Percentiles rank a stretch among this genome's conserved stretches.
Conservation (phyloP, 2,329 filamentous ascomycete genomes). For the Aaosphaeria arxii region DNA sequence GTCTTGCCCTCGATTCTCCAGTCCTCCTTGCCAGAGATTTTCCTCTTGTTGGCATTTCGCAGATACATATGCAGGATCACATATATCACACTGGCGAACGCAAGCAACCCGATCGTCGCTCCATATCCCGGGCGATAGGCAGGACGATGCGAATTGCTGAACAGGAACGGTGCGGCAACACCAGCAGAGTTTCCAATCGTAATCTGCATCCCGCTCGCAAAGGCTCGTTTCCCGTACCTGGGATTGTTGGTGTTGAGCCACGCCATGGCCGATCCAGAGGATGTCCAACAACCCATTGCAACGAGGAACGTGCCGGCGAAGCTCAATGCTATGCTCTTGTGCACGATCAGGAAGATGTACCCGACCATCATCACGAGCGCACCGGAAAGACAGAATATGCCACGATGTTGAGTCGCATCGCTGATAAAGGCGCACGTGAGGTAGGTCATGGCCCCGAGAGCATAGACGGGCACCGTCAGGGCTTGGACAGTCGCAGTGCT, state of each 20-base stretch:
- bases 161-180: neutral
- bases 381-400: neutral
- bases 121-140: neutral
- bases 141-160: neutral
- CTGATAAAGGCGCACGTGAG: neutral
- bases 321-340: neutral
- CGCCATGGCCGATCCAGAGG: conserved; percentile 21
- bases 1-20: neutral
- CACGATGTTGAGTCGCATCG: neutral
- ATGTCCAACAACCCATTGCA: conserved; percentile 23
- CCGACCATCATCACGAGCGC: neutral
- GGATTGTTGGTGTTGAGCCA: conserved; percentile 29
- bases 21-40: neutral
- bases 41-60: neutral
- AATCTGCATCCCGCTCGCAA: conserved; percentile 32
- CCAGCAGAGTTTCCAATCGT: conserved; percentile 8
- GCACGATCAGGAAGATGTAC: neutral
- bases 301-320: conserved; percentile 27
- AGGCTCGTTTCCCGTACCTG: conserved; percentile 28
- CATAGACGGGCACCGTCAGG: conserved; percentile 1
- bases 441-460: conserved; percentile 1
- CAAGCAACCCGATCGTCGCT: neutral
- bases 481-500: neutral
- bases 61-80: neutral
- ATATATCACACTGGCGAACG: neutral